These are phyloP conservation scores for Fonsecaea multimorphosa DNA, from an alignment of 2,329 filamentous ascomycete genomes.

Conservation along the genomic window DNA sequence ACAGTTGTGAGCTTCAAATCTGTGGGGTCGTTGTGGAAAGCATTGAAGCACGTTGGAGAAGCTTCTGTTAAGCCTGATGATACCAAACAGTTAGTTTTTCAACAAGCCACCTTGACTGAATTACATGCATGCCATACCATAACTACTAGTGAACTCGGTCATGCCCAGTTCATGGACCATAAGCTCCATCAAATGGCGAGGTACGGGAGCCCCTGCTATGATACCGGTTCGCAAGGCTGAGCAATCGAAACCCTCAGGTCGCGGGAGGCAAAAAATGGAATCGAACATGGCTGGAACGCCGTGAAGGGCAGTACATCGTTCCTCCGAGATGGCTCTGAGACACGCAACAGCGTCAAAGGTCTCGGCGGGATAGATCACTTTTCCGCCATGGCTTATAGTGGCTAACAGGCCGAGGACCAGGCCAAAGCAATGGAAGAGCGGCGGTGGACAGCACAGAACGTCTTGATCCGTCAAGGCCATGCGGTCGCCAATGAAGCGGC, in stretches of 20 bases:
- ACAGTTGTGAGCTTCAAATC: constrained; percentile 72
- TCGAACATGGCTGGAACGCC: constrained; percentile 88
- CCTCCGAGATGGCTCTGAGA: constrained; percentile 69
- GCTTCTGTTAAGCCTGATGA: constrained; percentile 73
- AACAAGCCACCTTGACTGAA: not conserved
- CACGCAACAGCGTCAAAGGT: constrained; percentile 73
- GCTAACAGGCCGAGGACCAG: constrained; percentile 77
- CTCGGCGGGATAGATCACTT: constrained; percentile 77
- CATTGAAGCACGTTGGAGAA: constrained; percentile 80
- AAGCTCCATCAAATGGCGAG: constrained; percentile 74
- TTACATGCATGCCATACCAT: constrained; percentile 46
- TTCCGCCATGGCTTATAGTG: constrained; percentile 74
- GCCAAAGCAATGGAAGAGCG: constrained; percentile 85
- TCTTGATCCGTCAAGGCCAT: constrained; percentile 72
- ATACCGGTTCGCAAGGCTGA: constrained; percentile 73
- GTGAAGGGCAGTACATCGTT: constrained; percentile 75
- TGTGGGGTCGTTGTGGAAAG: constrained; percentile 74
- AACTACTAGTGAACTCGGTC: constrained; percentile 73
- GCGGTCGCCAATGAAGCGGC: constrained; percentile 73
- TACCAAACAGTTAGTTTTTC: not conserved
- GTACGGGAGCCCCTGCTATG: constrained; percentile 78
- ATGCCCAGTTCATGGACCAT: constrained; percentile 75
- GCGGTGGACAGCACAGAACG: constrained; percentile 79
- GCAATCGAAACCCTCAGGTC: constrained; percentile 55
- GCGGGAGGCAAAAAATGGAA: constrained; percentile 60